A percentile compares a stretch with the other conserved stretches of the same genome.
Conservation (phyloP, 2,329 filamentous ascomycete genomes). For the Ceratocystis destructans region DNA sequence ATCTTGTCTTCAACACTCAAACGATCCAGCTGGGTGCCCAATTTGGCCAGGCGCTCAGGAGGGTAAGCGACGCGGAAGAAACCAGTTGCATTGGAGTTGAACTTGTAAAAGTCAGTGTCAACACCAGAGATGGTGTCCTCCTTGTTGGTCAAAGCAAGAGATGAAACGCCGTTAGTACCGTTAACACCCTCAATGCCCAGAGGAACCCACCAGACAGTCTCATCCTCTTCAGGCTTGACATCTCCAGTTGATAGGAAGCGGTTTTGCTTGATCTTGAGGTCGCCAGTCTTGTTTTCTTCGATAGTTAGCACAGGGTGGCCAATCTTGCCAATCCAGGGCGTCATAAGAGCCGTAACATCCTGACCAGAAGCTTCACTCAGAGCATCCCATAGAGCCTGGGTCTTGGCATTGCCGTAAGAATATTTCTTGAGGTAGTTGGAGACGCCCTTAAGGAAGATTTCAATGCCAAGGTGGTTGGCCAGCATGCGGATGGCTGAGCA, state of each 20-base stretch:
- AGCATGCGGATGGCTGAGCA: conserved; percentile 96
- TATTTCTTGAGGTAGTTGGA: conserved; percentile 79
- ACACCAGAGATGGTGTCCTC: conserved; percentile 62
- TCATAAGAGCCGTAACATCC: conserved; percentile 78
- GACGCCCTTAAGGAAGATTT: conserved; percentile 83
- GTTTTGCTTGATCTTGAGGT: conserved; percentile 70
- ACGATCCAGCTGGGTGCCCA: conserved; percentile 61
- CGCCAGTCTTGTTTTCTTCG: conserved; percentile 66
- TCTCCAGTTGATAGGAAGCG: conserved; percentile 88
- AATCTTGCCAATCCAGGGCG: conserved; percentile 89
- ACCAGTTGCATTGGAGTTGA: conserved; percentile 79
- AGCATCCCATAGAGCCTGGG: conserved; percentile 79
- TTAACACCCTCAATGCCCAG: conserved; percentile 68
- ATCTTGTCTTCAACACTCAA: conserved; percentile 84
- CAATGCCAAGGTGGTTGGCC: conserved; percentile 72
- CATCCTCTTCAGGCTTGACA: conserved; percentile 77
- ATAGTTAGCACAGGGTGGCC: conserved; percentile 86
- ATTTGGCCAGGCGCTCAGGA: conserved; percentile 63
- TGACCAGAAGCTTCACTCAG: conserved; percentile 76
- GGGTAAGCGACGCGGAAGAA: conserved; percentile 92
- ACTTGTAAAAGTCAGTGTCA: conserved; percentile 74
- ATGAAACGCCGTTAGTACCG: conserved; percentile 46
- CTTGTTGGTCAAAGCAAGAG: conserved; percentile 59
- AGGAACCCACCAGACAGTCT: conserved; percentile 92
- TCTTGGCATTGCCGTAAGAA: conserved; percentile 80